Percentiles rank a stretch among this genome's conserved stretches.
These are phyloP conservation scores for Arabidopsis arenosa DNA, from an alignment of 345 rosid species.

Conservation along the genomic window DNA sequence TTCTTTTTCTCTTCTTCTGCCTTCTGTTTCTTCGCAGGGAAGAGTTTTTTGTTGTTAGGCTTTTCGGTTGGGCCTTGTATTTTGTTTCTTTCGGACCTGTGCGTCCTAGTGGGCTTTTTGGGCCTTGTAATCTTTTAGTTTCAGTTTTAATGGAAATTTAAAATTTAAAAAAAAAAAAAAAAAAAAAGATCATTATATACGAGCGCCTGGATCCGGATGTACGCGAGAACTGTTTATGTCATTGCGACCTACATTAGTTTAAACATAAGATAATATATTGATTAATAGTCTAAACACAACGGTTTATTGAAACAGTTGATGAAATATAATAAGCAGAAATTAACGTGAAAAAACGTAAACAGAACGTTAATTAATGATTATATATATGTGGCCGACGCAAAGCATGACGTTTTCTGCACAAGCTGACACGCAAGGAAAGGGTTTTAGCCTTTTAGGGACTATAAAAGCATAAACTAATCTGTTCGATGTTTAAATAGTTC, in stretches of 20 bases:
- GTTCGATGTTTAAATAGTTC: constrained; percentile 18
- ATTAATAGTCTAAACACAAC: neutral
- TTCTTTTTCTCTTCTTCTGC: no score
- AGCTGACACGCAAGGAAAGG: constrained; percentile 2
- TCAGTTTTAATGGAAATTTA: no score
- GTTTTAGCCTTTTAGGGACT: constrained; percentile 15
- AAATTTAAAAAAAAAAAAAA: no score
- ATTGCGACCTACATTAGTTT: constrained; percentile 6
- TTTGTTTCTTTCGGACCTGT: no score
- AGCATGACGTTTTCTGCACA: constrained; percentile 36
- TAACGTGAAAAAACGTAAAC: neutral
- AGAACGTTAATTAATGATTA: neutral
- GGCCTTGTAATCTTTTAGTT: no score
- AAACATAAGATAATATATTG: neutral
- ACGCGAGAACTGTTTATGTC: neutral
- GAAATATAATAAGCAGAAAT: neutral
- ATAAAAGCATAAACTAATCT: neutral
- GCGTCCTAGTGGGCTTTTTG: no score
- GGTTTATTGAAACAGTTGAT: neutral
- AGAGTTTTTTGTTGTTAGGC: no score
- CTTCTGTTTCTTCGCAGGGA: no score
- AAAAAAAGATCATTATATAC: no score
- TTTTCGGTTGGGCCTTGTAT: no score
- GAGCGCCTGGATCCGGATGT: no score
- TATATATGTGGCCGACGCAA: constrained; percentile 35